Evolutionary conservation across 306 rosid species (phyloP), one percentile per base, ranked within the genome.

Genomic region (Quercus robur): DNA sequence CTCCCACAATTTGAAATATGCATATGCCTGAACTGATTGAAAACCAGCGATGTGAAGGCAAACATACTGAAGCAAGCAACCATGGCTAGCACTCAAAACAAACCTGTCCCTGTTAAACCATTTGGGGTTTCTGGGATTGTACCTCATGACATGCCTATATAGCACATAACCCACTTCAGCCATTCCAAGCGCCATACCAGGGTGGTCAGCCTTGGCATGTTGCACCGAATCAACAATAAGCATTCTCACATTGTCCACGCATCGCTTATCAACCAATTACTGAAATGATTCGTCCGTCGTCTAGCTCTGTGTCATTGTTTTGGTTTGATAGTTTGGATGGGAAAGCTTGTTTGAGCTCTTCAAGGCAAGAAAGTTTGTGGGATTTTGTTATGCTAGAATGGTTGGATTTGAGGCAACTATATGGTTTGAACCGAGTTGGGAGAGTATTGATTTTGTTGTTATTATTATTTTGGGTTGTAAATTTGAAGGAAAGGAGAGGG

Each of bases 71-170:
- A 67, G 71, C 71, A 67, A 26, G 23, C 71, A 67, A 15, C 71
- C 71, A 67, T 67, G 71, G 26, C 71, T 25, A 67, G 71, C 71
- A 67, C 44, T 26, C 71, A 67, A 67, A 28, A 67, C 71, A 67
- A 67, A 67, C 71, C 71, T 67, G 71, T 67, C 71, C 71, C 71
- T 28, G 3, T 67, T 67, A 33, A 67, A 67, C 71, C 71, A 67
- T 23, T 31, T 67, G 18, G 21, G 18, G 71, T 67, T 67, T 33
- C 35, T 67, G 41, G 51, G 71, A 30, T 31, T 67, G 19, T 67
- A 67, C 71, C 51, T 67, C 71, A 67, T 67, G 46, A 67, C 71
- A 26, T 67, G 44, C 41, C 46, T 33, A 18, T 67, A 31, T 33
- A 67, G 19, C 18, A 67, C 35, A 67, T 31, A 33, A 30, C 71